phyloP scores from a whole-genome alignment of 257 asterid genomes.

The Nemophila menziesii region DNA sequence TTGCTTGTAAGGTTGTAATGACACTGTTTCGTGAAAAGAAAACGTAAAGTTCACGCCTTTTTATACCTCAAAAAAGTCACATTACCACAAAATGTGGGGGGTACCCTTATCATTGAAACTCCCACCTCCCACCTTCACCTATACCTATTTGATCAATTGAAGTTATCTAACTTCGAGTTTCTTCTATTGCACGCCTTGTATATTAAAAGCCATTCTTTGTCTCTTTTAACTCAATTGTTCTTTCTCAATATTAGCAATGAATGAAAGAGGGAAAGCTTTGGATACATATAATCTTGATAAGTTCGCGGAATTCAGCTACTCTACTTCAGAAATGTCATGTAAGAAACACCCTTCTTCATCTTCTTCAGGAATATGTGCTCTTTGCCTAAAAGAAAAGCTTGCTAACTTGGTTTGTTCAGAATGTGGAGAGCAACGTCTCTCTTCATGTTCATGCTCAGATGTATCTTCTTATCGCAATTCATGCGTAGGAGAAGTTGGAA shows the following conservation, averaged over 20 bases:
- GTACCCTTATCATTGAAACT: not conserved
- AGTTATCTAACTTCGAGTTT: not conserved
- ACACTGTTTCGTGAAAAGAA: conserved; percentile 38
- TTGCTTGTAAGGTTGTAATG: conserved; percentile 21
- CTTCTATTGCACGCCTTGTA: not conserved
- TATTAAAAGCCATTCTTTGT: not conserved
- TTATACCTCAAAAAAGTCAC: conserved; percentile 16
- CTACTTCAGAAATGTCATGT: conserved; percentile 51
- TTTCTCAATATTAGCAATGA: conserved; percentile 25
- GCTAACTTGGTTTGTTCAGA: conserved; percentile 68
- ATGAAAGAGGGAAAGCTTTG: conserved; percentile 53
- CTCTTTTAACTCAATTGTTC: not conserved
- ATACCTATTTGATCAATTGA: conserved; percentile 6
- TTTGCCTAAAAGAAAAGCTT: conserved; percentile 67
- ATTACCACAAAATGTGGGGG: not conserved
- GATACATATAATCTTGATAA: conserved; percentile 13
- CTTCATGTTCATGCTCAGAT: conserved; percentile 85
- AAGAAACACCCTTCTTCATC: conserved; percentile 59
- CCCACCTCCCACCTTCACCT: conserved; percentile 5
- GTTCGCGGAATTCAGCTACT: conserved; percentile 42
- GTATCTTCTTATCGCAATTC: conserved; percentile 51
- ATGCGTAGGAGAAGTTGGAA: conserved; percentile 52
- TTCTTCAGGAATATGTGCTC: conserved; percentile 62
- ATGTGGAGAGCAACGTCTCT: conserved; percentile 83
- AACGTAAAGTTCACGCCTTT: conserved; percentile 67